Percentiles rank a stretch among this genome's conserved stretches.
Evolutionary conservation across 805 yeast genomes (phyloP).

Genomic region (Barnettozyma californica): DNA sequence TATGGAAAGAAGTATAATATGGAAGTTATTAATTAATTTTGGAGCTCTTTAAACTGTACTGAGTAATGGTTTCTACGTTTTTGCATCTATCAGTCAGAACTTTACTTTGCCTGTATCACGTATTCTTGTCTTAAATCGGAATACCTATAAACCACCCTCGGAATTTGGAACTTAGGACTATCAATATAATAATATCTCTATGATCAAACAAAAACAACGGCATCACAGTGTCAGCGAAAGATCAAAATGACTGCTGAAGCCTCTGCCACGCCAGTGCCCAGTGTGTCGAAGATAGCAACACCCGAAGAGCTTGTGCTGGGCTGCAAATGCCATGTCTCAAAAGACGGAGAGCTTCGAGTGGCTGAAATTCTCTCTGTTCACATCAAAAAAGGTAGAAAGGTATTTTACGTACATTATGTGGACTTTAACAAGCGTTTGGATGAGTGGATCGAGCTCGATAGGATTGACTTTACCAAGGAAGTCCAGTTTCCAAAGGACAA

Average conservation of each 20-base stretch:
- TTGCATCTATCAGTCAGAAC: too few species aligned
- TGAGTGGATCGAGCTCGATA: conserved; percentile 79
- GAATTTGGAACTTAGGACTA: too few species aligned
- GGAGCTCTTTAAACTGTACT: too few species aligned
- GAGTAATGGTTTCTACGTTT: too few species aligned
- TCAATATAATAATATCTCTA: too few species aligned
- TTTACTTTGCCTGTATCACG: too few species aligned
- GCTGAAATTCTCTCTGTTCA: conserved; percentile 85
- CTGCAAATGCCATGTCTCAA: conserved; percentile 74
- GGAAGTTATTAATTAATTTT: too few species aligned
- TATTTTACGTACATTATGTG: conserved; percentile 88
- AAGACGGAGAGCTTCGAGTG: conserved; percentile 71
- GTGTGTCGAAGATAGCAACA: conserved; percentile 21
- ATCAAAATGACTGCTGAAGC: background rate
- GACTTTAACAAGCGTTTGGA: conserved; percentile 95
- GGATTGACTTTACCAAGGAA: conserved; percentile 68
- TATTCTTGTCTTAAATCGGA: too few species aligned
- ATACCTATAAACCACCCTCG: background rate
- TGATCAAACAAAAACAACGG: background rate
- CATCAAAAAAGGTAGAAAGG: conserved; percentile 66
- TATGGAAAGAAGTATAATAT: conserved; percentile 51
- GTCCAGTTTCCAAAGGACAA: conserved; percentile 66
- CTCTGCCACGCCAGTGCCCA: background rate
- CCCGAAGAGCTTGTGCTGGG: conserved; percentile 61
- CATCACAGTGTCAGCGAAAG: background rate